Percentiles rank a stretch among this genome's conserved stretches.
Evolutionary conservation across 345 rosid species (phyloP).

Genomic region (Xanthoceras sorbifolium): DNA sequence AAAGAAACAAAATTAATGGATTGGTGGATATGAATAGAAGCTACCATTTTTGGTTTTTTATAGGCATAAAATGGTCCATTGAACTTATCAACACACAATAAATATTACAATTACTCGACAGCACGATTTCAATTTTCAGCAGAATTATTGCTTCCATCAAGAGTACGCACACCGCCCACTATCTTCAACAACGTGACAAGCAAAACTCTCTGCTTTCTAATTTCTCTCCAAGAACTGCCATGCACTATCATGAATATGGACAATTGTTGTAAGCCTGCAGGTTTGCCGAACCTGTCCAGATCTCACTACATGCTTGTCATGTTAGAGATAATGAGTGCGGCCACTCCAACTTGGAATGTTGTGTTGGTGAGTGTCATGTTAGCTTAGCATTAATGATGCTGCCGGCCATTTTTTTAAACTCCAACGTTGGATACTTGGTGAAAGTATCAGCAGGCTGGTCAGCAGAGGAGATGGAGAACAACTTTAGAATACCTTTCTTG

Average conservation of each 20-base stretch:
- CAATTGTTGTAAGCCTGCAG: no score
- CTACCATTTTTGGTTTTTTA: conserved; percentile 4
- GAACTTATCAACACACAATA: background rate
- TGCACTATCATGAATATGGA: background rate
- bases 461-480: no score
- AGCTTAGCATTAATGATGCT: no score
- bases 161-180: background rate
- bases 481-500: no score
- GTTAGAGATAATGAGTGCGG: no score
- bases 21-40: background rate
- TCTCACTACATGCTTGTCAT: no score
- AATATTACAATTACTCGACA: background rate
- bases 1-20: background rate
- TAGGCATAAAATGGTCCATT: background rate
- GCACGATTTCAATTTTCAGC: conserved; percentile 7
- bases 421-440: no score
- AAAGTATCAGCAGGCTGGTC: no score
- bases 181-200: background rate
- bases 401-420: no score
- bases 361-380: no score
- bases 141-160: background rate
- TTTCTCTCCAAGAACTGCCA: background rate
- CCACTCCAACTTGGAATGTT: no score
- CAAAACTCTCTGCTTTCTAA: background rate
- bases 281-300: no score